Evolutionary conservation across 768 basidiomycete genomes (phyloP).

Genomic region (Suillus lakei): DNA sequence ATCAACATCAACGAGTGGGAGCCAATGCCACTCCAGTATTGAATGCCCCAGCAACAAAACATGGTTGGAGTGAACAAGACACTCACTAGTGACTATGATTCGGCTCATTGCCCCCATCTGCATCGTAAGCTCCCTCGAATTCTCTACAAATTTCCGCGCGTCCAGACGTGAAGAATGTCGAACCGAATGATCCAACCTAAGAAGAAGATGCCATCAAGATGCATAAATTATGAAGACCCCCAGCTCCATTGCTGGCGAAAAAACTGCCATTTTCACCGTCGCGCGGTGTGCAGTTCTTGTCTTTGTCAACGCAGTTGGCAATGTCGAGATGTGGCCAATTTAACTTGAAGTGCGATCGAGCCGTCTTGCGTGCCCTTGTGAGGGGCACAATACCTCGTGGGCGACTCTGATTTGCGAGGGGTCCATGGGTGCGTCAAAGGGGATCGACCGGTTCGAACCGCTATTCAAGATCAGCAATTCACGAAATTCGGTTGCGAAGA

Average conservation of each 20-base stretch:
- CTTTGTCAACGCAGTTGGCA: background rate
- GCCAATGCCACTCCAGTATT: background rate
- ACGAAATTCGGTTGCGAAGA: background rate
- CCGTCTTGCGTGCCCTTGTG: background rate
- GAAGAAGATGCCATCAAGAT: background rate
- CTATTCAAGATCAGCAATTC: background rate
- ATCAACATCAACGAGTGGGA: background rate
- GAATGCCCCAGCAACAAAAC: background rate
- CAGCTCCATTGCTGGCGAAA: background rate
- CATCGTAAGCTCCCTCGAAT: background rate
- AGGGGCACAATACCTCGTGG: background rate
- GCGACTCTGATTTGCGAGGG: background rate
- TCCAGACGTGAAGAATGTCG: background rate
- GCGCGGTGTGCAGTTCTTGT: background rate
- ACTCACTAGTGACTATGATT: constrained; percentile 10
- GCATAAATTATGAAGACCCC: background rate
- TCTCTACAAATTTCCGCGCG: background rate
- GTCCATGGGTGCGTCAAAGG: background rate
- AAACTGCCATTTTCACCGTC: constrained; percentile 6
- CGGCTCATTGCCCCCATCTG: background rate
- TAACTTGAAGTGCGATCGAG: background rate
- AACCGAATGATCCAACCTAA: background rate
- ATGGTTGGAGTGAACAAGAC: constrained; percentile 13
- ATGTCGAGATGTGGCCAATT: background rate
- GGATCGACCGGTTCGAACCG: background rate